Evolutionary conservation across 2,329 filamentous ascomycete species (phyloP), one percentile per base, ranked within the genome.

Genomic region (Sarocladiaceae sp.): DNA sequence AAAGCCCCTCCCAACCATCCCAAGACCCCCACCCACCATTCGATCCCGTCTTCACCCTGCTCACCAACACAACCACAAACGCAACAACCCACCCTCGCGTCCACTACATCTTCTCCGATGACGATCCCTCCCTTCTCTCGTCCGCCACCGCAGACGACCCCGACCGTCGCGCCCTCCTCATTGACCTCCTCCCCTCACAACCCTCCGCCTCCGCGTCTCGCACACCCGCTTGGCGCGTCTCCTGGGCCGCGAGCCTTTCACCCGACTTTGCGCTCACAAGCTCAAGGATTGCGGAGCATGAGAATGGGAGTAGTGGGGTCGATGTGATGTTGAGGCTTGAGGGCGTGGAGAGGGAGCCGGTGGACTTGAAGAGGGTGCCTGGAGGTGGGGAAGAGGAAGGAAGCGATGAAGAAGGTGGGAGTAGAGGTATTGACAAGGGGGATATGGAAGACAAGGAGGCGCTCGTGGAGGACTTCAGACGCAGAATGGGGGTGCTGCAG

Each of bases 101-200:
- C 2, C 88, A 91, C 67, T 97, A 97, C 67, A 77, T 97, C 57
- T 97, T 98, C 68, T 79, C 80, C 54, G 90, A 97, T 63, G 93
- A 97, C 61, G 89, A 96, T 58, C 78, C 82, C 2, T 85, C 90
- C 37, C 69, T 85, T 34, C 70, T 95, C 29, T 82, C 9, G 33
- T 32, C 44, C 26, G 18, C 34, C 27, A 26, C 34, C 11, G 7
- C 20, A 35, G 50, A 53, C 37, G 56, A 60, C 49, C 50, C 55
- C 12, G 41, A 55, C n/a, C 57, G 70, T 47, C 70, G 78, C 40
- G 65, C 76, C 29, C 58, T 83, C 33, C 55, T 83, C 23, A 63
- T 83, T 6, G 77, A 83, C 53, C 62, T 83, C 20, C 65, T 63
- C 0, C 62, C 68, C 3, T 57, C 68, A 13, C 42, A 24, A 18